Base-by-base conservation (phyloP, 2,329 filamentous ascomycete species). In the Fonsecaea nubica region DNA sequence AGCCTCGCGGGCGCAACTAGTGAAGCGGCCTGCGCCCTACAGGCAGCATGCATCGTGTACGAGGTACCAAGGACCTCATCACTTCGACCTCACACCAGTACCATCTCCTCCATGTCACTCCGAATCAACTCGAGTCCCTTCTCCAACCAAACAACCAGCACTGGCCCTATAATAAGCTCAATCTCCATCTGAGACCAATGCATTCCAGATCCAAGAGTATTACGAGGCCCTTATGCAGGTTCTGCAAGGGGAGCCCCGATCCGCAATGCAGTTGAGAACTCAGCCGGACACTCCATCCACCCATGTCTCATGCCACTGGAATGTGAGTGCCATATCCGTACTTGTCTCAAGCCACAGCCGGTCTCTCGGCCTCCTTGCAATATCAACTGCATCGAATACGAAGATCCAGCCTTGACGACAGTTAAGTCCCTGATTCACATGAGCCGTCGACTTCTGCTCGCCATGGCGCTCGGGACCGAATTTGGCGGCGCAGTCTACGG, bases 131-230 rank as follows among this genome's bases (percentile, higher is more conserved):
- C 18, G 45, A 25, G 45, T 9, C 7, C 45, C 25, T 25, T 10
- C 13, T 9, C 18, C 18, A 50, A 25, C 8, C 18, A 50, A 12
- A 25, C 8, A 25, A 12, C 91, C 12, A 21, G 5, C 18, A 50
- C 12, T 21, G 45, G 8, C 21, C 45, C 45, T 50, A 21, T 12
- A 18, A 50, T 30, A 21, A 92, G 58, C 35, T 15, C 32, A 38
- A 61, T 61, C 56, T 55, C 60, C 45, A 64, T 65, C 52, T 62
- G 63, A 65, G 63, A 53, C 63, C 52, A n/a, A 18, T 3, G 40
- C 58, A 56, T 52, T 65, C 63, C 63, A 57, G 36, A 38, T 18
- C 25, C 63, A 52, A 9, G 21, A 33, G 18, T 56, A 57, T 36
- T 7, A 32, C 53, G 38, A 56, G 42, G 32, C 54, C 18, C 18